A percentile compares a stretch with the other conserved stretches of the same genome.
Evolutionary conservation across 108 stramenopile species (phyloP).

Genomic region (Conticribra guillardii): DNA sequence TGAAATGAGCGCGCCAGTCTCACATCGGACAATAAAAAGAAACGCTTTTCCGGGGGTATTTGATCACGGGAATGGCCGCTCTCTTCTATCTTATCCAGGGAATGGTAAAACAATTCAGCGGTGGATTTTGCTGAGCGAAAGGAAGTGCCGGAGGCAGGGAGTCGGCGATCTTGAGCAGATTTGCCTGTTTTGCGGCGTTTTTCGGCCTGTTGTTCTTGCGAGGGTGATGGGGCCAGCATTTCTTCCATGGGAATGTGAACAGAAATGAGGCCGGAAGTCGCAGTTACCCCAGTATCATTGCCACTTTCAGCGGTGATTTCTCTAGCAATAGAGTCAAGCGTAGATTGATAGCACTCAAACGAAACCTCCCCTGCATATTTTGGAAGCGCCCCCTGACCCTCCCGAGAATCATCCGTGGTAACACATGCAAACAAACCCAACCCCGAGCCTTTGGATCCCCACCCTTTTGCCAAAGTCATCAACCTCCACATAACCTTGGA

Average conservation of each 20-base stretch:
- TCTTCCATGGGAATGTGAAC: slow-evolving; percentile 22
- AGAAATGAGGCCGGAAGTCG: slow-evolving; percentile 6
- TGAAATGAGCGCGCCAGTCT: slow-evolving; percentile 80
- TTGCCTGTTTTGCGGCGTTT: slow-evolving; percentile 31
- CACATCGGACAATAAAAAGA: slow-evolving; percentile 76
- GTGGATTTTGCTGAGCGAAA: slow-evolving; percentile 40
- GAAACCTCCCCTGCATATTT: slow-evolving; percentile 16
- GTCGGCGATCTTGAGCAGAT: not conserved
- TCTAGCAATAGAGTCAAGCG: too few relatives aligned
- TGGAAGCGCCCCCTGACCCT: slow-evolving; percentile 46
- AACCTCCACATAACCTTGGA: slow-evolving; percentile 63
- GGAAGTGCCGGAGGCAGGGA: not conserved
- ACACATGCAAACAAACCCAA: slow-evolving; percentile 81
- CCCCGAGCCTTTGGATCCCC: slow-evolving; percentile 84
- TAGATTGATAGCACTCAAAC: slow-evolving; percentile 19
- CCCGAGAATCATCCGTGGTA: slow-evolving; percentile 64
- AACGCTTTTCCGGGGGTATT: slow-evolving; percentile 70
- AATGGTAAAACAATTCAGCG: slow-evolving; percentile 46
- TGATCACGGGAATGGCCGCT: slow-evolving; percentile 8
- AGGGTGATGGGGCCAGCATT: not conserved
- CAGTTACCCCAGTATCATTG: not conserved
- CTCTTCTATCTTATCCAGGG: slow-evolving; percentile 26
- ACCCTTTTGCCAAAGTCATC: slow-evolving; percentile 78
- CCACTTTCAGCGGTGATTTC: not conserved
- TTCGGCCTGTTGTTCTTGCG: slow-evolving; percentile 20